Conservation (phyloP, 163 green algal genomes). For the Volvox carteri region DNA sequence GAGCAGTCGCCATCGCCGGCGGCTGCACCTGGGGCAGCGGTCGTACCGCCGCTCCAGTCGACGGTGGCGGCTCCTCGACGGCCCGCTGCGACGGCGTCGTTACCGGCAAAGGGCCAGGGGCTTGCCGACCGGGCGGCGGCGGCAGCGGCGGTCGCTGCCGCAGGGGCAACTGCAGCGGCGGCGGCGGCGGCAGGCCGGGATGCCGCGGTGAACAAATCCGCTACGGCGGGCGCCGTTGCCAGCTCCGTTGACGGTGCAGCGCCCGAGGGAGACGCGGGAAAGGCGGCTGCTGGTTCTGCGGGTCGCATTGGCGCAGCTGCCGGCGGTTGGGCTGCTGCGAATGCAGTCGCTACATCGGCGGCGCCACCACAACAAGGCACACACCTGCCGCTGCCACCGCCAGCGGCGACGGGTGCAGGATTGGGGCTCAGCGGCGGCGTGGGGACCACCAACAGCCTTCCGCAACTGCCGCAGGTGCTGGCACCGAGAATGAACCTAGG, state of each 20-base stretch:
- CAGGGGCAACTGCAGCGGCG: background rate
- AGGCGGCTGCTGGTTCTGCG: background rate
- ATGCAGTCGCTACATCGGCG: background rate
- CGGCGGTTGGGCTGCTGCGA: background rate
- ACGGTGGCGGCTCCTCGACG: background rate
- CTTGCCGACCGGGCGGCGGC: background rate
- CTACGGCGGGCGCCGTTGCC: background rate
- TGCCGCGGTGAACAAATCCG: background rate
- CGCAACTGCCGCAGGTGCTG: conserved; percentile 38
- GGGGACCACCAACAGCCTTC: conserved; percentile 6
- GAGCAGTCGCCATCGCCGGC: background rate
- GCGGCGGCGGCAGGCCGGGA: background rate
- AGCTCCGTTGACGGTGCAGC: background rate
- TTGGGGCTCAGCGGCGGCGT: background rate
- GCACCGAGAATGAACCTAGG: conserved; percentile 9
- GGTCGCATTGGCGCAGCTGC: background rate
- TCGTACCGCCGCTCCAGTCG: background rate
- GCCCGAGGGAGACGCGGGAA: background rate
- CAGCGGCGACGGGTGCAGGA: background rate
- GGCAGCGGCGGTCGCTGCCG: background rate
- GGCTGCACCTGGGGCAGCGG: background rate
- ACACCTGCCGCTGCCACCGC: background rate
- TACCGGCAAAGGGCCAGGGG: conserved; percentile 10
- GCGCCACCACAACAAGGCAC: background rate
- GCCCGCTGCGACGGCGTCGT: background rate